Percentiles rank a stretch among this genome's conserved stretches.
phyloP scores from a whole-genome alignment of 768 basidiomycete species.

The Suillus tomentosus region DNA sequence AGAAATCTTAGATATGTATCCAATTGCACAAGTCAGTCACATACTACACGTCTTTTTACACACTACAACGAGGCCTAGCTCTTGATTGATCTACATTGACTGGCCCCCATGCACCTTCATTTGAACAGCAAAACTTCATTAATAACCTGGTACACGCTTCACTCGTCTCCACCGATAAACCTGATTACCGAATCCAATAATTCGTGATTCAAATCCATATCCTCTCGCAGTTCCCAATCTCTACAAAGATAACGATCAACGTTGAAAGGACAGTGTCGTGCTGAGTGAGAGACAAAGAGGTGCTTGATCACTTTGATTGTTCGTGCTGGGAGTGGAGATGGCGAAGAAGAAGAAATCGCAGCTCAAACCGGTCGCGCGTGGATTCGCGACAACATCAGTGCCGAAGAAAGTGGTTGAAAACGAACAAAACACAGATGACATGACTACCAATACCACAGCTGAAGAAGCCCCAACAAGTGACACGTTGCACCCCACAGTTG shows the following conservation, averaged over 20 bases:
- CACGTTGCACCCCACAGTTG: neutral
- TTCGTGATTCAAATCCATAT: neutral
- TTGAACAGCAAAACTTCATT: slow-evolving; percentile 7
- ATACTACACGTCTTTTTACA: slow-evolving; percentile 4
- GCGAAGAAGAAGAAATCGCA: slow-evolving; percentile 87
- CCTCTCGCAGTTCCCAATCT: neutral
- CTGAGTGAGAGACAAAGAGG: neutral
- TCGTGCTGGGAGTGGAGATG: slow-evolving; percentile 41
- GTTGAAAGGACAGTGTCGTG: neutral
- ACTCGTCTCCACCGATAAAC: neutral
- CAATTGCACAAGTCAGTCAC: neutral
- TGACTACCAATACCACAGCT: slow-evolving; percentile 10
- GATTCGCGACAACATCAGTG: slow-evolving; percentile 81
- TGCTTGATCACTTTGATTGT: neutral
- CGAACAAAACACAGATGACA: slow-evolving; percentile 16
- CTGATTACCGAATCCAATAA: neutral
- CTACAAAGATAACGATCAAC: neutral
- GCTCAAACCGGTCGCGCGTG: slow-evolving; percentile 70
- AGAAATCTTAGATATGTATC: slow-evolving; percentile 6
- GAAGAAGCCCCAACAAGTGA: slow-evolving; percentile 11
- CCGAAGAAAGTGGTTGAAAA: slow-evolving; percentile 65
- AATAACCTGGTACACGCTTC: neutral
- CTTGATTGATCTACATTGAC: slow-evolving; percentile 7
- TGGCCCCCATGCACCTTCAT: slow-evolving; percentile 9
- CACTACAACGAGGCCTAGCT: slow-evolving; percentile 4